Conservation (phyloP, 1,284 basidiomycete species). For the Anthracocystis panici-leucophaei region DNA sequence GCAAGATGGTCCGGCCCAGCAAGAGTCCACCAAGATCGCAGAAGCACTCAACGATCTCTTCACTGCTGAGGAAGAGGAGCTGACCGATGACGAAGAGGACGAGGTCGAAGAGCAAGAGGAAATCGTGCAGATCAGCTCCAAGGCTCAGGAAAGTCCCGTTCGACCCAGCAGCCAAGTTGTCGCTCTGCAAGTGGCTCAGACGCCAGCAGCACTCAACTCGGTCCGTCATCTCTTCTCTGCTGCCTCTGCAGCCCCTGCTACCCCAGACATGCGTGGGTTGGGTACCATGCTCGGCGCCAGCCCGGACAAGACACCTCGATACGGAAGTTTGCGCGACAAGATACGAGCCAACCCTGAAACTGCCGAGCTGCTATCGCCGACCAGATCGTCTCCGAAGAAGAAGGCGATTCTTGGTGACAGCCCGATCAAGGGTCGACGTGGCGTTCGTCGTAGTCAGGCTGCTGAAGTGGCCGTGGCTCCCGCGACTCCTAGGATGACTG, state of each 20-base stretch:
- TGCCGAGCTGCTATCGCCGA: constrained; percentile 26
- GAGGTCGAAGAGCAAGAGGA: constrained; percentile 33
- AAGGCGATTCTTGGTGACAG: constrained; percentile 7
- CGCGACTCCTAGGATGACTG: constrained; percentile 7
- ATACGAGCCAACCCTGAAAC: constrained; percentile 43
- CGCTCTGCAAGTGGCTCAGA: constrained; percentile 17
- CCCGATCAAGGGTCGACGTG: constrained; percentile 24
- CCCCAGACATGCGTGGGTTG: constrained; percentile 37
- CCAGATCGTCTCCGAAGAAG: constrained; percentile 25
- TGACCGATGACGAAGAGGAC: constrained; percentile 47
- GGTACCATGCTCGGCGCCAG: constrained; percentile 19
- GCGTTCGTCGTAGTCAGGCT: constrained; percentile 35
- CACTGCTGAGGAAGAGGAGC: constrained; percentile 34
- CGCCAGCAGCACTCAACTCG: constrained; percentile 34
- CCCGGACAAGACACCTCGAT: constrained; percentile 20
- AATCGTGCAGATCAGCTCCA: constrained; percentile 32
- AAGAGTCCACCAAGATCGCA: constrained; percentile 26
- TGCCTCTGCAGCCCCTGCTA: constrained; percentile 18
- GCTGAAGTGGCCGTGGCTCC: constrained; percentile 27
- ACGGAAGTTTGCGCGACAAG: constrained; percentile 35
- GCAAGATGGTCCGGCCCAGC: constrained; percentile 17
- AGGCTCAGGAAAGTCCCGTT: constrained; percentile 12
- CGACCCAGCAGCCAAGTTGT: background rate
- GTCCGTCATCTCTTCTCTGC: constrained; percentile 39
- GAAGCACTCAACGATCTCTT: constrained; percentile 44